Base-by-base conservation (phyloP, 169 alveolate genomes). In the Cystoisospora suis region DNA sequence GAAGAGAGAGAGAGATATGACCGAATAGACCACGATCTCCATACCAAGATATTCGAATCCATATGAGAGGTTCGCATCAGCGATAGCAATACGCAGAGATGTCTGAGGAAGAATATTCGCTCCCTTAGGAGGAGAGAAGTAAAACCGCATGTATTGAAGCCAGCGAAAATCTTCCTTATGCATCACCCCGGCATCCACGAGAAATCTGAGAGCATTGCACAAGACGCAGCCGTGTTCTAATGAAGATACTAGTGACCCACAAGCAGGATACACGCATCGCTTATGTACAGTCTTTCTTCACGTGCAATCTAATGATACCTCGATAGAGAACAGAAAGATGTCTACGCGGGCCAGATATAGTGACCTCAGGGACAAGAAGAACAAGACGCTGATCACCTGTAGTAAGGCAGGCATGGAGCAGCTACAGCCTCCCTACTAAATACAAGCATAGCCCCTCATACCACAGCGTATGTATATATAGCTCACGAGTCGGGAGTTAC, bases 31-130 rank as follows among this genome's bases (percentile, higher is more conserved):
- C n/a, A n/a, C n/a, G n/a, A 36, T 0, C 53, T 2, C 98, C 65
- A 96, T 98, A 53, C 99, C 99, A 79, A 98, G 92, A 91, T 98
- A 98, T 94, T 99, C 99, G 90, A 98, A 99, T 23, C 99, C 99
- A 94, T 99, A 99, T 87, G 96, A 96, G 96, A 98, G 98, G 34
- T 95, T 81, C 5, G 99, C 99, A 92, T 98, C 97, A 32, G 99
- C 98, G 98, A 98, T 98, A 75, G 88, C 81, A 53, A 88, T 83
- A 12, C 83, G 81, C 47, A 88, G 92, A 23, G 70, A 93, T 94
- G 94, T 38, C 79, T 98, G 97, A n/a, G 94, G 93, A 49, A 86
- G 47, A 44, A 93, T 94, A 65, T 86, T 79, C 88, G 81, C 86
- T 15, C 90, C 65, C 97, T 87, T 95, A 94, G 58, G 97, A 91